Evolutionary conservation across 177 flowering plant genomes (phyloP).

Genomic region (Vitis hybrid): DNA sequence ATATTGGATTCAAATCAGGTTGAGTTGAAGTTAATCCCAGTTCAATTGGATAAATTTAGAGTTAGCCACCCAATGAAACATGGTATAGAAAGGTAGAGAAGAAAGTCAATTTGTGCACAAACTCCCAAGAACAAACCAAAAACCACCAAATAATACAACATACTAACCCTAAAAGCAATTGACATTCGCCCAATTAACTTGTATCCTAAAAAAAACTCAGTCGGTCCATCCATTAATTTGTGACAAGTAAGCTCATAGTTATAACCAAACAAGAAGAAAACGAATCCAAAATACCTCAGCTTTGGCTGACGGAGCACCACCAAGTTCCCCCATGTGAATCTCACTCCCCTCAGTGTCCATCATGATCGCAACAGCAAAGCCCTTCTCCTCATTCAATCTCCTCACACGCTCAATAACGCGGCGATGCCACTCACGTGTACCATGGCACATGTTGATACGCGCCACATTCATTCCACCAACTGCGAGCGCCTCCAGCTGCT

Average conservation of each 20-base stretch:
- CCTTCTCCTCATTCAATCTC: slow-evolving; percentile 87
- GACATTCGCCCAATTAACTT: too few relatives aligned
- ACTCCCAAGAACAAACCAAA: too few relatives aligned
- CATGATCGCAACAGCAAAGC: slow-evolving; percentile 94
- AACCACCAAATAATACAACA: too few relatives aligned
- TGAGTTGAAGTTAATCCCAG: too few relatives aligned
- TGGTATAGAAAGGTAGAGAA: too few relatives aligned
- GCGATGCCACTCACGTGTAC: slow-evolving; percentile 90
- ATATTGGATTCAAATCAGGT: too few relatives aligned
- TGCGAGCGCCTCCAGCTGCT: slow-evolving; percentile 89
- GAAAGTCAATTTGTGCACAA: too few relatives aligned
- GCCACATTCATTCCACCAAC: slow-evolving; percentile 99
- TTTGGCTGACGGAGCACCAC: slow-evolving; percentile 76
- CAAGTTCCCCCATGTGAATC: slow-evolving; percentile 99
- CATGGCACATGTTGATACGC: slow-evolving; percentile 95
- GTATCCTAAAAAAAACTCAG: too few relatives aligned
- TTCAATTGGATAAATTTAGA: too few relatives aligned
- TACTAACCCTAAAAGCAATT: too few relatives aligned
- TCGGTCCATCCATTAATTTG: too few relatives aligned
- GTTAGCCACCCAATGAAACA: too few relatives aligned
- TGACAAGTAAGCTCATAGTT: not conserved
- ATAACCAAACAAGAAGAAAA: not conserved
- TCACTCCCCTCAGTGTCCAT: slow-evolving; percentile 99
- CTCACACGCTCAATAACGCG: slow-evolving; percentile 71
- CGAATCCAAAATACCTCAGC: slow-evolving; percentile 65